These are phyloP conservation scores for Phyllostachys edulis DNA, from an alignment of 176 grass and related monocot genomes.

Conservation along the genomic window DNA sequence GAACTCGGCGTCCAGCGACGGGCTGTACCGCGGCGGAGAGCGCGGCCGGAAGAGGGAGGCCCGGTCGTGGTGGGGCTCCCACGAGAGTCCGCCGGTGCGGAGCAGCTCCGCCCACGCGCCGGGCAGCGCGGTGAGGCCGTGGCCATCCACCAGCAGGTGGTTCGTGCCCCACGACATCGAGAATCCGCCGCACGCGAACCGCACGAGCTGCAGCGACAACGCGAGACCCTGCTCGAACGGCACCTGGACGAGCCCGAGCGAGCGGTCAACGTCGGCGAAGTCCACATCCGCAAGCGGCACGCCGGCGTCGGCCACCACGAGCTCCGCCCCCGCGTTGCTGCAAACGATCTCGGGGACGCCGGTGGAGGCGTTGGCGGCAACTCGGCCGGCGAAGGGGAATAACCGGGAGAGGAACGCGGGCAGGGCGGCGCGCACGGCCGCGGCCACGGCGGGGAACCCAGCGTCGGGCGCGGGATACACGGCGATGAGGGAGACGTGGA, in stretches of 20 bases:
- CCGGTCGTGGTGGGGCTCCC: conserved; percentile 54
- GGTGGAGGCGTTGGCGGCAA: conserved; percentile 7
- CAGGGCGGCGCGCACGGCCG: conserved; percentile 7
- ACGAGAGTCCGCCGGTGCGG: conserved; percentile 17
- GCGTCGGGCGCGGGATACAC: conserved; percentile 18
- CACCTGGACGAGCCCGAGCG: conserved; percentile 35
- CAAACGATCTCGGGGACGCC: conserved; percentile 43
- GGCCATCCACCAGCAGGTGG: conserved; percentile 68
- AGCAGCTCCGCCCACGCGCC: conserved; percentile 57
- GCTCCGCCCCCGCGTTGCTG: conserved; percentile 64
- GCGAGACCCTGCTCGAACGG: conserved; percentile 45
- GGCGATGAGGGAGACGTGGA: conserved; percentile 50
- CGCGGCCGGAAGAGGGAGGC: conserved; percentile 48
- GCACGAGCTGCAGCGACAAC: conserved; percentile 71
- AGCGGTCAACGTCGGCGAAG: conserved; percentile 52
- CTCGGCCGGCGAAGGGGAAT: conserved; percentile 51
- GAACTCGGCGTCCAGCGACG: conserved; percentile 52
- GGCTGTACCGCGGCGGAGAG: conserved; percentile 29
- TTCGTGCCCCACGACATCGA: conserved; percentile 57
- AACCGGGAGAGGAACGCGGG: conserved; percentile 50
- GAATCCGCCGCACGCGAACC: conserved; percentile 71
- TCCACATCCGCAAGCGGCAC: conserved; percentile 36
- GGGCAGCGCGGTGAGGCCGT: conserved; percentile 50
- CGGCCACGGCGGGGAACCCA: conserved; percentile 27
- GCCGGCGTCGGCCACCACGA: conserved; percentile 45